Evolutionary conservation across 139 green algal genomes (phyloP).

Genomic region (Chlorella sp.): DNA sequence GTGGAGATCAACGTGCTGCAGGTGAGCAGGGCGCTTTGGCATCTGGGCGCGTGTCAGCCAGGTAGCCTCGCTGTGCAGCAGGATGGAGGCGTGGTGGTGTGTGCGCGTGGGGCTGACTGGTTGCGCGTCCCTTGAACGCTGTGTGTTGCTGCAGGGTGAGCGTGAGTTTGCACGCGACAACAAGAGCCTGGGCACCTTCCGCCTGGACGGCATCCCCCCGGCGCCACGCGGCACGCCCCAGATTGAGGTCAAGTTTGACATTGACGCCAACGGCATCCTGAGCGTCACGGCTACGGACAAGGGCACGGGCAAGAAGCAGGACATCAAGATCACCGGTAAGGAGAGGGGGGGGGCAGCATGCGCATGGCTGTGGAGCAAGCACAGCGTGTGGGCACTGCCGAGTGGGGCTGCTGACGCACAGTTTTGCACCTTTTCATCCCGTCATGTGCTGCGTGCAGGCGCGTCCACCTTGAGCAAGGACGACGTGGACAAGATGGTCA

Average conservation of each 20-base stretch:
- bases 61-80: too few species aligned
- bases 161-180: constrained; percentile 90
- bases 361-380: too few species aligned
- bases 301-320: constrained; percentile 91
- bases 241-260: constrained; percentile 97
- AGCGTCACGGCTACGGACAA: constrained; percentile 92
- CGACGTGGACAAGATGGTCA: constrained; percentile 95
- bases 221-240: constrained; percentile 91
- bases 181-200: constrained; percentile 95
- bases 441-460: constrained; percentile 9
- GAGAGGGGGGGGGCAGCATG: too few species aligned
- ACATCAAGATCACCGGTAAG: constrained; percentile 93
- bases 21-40: too few species aligned
- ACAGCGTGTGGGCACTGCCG: too few species aligned
- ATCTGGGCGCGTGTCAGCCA: too few species aligned
- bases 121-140: too few species aligned
- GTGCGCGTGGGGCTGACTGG: too few species aligned
- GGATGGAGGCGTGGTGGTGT: too few species aligned
- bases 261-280: constrained; percentile 98
- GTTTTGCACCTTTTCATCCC: background rate
- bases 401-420: too few species aligned
- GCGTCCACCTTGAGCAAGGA: constrained; percentile 58
- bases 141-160: constrained; percentile 39
- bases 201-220: constrained; percentile 95
- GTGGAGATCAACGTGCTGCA: constrained; percentile 99